Conservation (phyloP, 2,329 filamentous ascomycete species). For the Amauroascus niger region DNA sequence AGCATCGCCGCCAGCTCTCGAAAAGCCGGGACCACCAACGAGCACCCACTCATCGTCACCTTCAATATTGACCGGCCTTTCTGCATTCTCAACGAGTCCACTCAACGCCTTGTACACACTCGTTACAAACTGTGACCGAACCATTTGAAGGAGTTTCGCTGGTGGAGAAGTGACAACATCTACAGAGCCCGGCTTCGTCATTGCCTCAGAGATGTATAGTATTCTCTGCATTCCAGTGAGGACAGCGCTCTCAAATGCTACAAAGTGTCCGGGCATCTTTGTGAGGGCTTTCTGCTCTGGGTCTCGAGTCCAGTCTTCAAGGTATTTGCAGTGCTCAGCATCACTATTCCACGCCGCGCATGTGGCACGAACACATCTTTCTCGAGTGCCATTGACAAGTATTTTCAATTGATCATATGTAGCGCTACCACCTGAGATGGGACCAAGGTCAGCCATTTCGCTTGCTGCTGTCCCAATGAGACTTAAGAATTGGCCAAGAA, state of each 20-base stretch:
- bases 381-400: conserved; percentile 67
- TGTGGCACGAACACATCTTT: conserved; percentile 74
- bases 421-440: conserved; percentile 48
- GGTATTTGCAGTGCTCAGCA: conserved; percentile 78
- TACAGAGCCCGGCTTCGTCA: conserved; percentile 59
- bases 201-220: conserved; percentile 80
- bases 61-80: conserved; percentile 59
- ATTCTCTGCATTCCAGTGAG: conserved; percentile 88
- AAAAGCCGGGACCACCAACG: conserved; percentile 31
- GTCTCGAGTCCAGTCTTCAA: conserved; percentile 88
- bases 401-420: conserved; percentile 63
- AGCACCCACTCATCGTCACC: conserved; percentile 45
- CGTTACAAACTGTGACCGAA: conserved; percentile 82
- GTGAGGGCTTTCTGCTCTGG: conserved; percentile 77
- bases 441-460: conserved; percentile 67
- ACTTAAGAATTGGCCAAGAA: conserved; percentile 69
- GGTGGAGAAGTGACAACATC: conserved; percentile 79
- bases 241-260: conserved; percentile 73
- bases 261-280: conserved; percentile 77
- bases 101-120: conserved; percentile 89
- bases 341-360: conserved; percentile 90
- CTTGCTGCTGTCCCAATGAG: conserved; percentile 79
- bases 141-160: conserved; percentile 79
- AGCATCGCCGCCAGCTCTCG: conserved; percentile 26
- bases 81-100: conserved; percentile 94